Evolutionary conservation across 179 eudicot genomes (phyloP), one percentile per base, ranked within the genome.

Genomic region (Gypsophila paniculata): DNA sequence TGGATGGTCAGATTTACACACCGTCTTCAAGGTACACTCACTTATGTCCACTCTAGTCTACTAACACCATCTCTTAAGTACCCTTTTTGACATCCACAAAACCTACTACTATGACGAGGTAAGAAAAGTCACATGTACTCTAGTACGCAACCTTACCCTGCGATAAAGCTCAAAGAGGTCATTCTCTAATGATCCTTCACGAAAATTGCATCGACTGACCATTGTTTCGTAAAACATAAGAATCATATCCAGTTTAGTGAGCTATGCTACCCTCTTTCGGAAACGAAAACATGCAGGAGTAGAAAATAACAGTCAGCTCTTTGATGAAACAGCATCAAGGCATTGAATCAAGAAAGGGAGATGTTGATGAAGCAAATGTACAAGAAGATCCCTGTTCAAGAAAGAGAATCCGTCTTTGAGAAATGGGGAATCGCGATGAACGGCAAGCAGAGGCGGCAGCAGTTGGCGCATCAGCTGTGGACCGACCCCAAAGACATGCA

Each of bases 361-460:
- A 79, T 82, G 87, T 76, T 93, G 64, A 74, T 84, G 79, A 86
- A 69, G 75, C 95, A 84, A 69, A 78, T 93, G 73, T 58, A 74
- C 46, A 93, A 82, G 88, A 87, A 72, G 62, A 76, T 81, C 52
- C 65, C 88, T 22, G 57, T 69, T 26, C 85, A 89, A 76, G 90
- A 85, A 46, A 84, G 96, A 65, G 88, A 85, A 54, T 52, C 42
- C 29, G 49, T 91, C 0, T 91, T 83, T 29, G 52, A 78, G 68
- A 85, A 90, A 34, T 91, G 96, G 95, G 93, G 87, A 34, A 85
- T 93, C n/a, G 72, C 48, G 12, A 42, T 86, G 72, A 85, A 80
- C 77, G 81, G 95, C 67, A 90, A 89, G 79, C 81, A 71, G 81
- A 87, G 98, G 72, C 76, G 91, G 73, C 74, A 58, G 32, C 96